phyloP scores from a whole-genome alignment of 768 basidiomycete species.

The Dictyophora rubrovolvata region DNA sequence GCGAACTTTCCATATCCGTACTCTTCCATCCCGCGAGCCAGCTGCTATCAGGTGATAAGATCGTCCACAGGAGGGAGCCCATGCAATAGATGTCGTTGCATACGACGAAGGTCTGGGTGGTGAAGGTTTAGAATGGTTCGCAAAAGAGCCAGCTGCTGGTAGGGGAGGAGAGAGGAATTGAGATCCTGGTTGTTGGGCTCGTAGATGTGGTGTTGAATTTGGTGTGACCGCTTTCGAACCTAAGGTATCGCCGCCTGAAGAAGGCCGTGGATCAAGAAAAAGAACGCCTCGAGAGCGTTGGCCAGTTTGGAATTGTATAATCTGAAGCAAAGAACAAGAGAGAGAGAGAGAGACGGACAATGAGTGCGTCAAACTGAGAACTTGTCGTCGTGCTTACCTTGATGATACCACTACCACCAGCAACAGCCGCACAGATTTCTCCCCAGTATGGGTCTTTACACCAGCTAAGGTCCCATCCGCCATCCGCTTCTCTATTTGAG shows the following conservation, averaged over 20 bases:
- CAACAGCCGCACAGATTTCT: conserved; percentile 70
- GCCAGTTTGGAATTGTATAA: conserved; percentile 63
- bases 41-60: conserved; percentile 93
- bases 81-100: conserved; percentile 76
- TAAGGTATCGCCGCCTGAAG: neutral
- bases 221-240: neutral
- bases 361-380: neutral
- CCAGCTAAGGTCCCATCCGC: conserved; percentile 92
- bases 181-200: conserved; percentile 10
- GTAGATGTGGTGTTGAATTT: conserved; percentile 22
- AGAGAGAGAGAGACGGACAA: neutral
- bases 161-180: neutral
- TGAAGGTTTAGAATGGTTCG: conserved; percentile 16
- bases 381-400: conserved; percentile 42
- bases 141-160: neutral
- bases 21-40: conserved; percentile 77
- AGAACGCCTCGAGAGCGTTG: conserved; percentile 59
- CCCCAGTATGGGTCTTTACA: conserved; percentile 97
- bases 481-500: conserved; percentile 73
- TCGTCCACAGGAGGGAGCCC: conserved; percentile 91
- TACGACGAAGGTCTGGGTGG: conserved; percentile 30
- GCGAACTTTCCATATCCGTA: conserved; percentile 81
- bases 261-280: conserved; percentile 41
- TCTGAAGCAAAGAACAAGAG: conserved; percentile 29
- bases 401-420: conserved; percentile 61